phyloP scores from a whole-genome alignment of 768 basidiomycete genomes.

The Lactarius trivialis region DNA sequence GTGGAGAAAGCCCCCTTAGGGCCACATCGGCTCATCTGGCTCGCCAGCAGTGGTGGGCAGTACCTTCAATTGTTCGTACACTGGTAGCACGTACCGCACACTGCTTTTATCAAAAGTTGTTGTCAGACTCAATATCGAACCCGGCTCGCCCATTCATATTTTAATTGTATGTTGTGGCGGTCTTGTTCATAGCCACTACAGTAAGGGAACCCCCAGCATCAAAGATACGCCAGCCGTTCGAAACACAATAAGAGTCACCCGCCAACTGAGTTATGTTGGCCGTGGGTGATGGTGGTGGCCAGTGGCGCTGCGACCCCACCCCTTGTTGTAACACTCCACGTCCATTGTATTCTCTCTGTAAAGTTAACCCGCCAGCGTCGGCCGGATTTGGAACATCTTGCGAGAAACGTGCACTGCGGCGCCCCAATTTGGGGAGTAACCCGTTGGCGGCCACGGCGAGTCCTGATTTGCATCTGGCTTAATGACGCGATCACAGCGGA shows the following conservation, averaged over 20 bases:
- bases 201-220: background rate
- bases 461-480: conserved; percentile 2
- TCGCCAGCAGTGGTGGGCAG: background rate
- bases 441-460: too few relatives aligned
- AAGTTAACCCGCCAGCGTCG: background rate
- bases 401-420: conserved; percentile 8
- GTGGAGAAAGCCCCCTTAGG: background rate
- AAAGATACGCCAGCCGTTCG: background rate
- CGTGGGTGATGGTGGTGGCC: background rate
- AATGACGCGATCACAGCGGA: background rate
- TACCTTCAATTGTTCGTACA: background rate
- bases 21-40: background rate
- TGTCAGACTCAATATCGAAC: background rate
- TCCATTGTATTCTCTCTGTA: background rate
- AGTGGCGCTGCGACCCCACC: background rate
- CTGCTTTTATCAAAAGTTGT: background rate
- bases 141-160: background rate
- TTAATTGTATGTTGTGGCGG: background rate
- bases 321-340: background rate
- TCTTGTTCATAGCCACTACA: too few relatives aligned
- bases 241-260: background rate
- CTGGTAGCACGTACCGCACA: background rate
- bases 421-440: background rate
- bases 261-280: background rate
- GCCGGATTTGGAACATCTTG: background rate